phyloP scores from a whole-genome alignment of 306 rosid genomes.

The Quercus wislizeni region DNA sequence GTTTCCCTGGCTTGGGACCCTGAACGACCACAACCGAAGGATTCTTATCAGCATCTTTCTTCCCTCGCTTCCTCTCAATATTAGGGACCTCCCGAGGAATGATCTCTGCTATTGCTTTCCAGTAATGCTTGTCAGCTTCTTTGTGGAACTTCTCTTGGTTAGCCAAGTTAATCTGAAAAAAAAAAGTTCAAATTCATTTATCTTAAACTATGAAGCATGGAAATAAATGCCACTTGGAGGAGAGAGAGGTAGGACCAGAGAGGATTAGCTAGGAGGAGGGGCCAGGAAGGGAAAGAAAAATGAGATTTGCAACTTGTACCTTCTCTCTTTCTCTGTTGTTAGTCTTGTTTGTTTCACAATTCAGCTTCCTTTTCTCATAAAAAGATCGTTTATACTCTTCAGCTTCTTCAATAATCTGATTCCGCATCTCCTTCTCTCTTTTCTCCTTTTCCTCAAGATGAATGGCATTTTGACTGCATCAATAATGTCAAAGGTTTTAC shows the following conservation, averaged over 20 bases:
- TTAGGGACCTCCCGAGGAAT: constrained; percentile 90
- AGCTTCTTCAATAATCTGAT: constrained; percentile 83
- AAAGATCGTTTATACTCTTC: constrained; percentile 74
- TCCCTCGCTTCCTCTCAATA: constrained; percentile 90
- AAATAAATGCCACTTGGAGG: neutral
- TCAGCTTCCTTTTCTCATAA: constrained; percentile 72
- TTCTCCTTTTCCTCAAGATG: constrained; percentile 88
- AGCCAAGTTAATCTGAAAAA: constrained; percentile 51
- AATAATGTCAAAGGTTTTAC: neutral
- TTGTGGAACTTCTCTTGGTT: constrained; percentile 95
- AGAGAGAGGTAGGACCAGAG: neutral
- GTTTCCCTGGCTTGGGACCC: constrained; percentile 96
- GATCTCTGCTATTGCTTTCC: constrained; percentile 93
- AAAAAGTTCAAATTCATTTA: constrained; percentile 11
- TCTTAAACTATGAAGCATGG: constrained; percentile 18
- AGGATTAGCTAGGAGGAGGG: neutral
- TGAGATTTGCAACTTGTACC: constrained; percentile 34
- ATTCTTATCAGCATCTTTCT: constrained; percentile 76
- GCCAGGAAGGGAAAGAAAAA: neutral
- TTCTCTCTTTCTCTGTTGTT: constrained; percentile 84
- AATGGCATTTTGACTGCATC: constrained; percentile 64
- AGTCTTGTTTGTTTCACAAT: constrained; percentile 62
- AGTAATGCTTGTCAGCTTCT: constrained; percentile 86
- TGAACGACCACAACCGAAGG: constrained; percentile 61
- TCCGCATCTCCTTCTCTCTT: constrained; percentile 77